These are phyloP conservation scores for Leccinum subfulvum DNA, from an alignment of 1,284 basidiomycete species.

Conservation along the genomic window DNA sequence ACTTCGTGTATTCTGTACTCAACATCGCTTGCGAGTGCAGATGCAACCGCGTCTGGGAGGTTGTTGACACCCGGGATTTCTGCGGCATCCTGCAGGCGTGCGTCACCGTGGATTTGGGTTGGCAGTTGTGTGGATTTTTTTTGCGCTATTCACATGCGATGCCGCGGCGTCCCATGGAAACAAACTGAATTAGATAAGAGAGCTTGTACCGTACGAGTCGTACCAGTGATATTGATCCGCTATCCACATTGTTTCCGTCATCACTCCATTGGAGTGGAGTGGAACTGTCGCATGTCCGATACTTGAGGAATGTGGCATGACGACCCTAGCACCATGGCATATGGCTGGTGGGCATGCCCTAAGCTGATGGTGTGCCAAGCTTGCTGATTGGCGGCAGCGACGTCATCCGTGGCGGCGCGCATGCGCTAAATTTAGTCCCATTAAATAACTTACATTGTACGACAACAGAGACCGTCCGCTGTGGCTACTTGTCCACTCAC, in stretches of 20 bases:
- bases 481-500: too few species aligned
- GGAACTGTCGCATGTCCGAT: conserved; percentile 3
- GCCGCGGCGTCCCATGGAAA: too few species aligned
- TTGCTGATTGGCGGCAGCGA: too few species aligned
- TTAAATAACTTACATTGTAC: too few species aligned
- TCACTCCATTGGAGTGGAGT: conserved; percentile 2
- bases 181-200: background rate
- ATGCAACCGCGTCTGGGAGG: conserved; percentile 79
- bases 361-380: too few species aligned
- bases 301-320: conserved; percentile 3
- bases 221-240: background rate
- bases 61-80: conserved; percentile 82
- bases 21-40: conserved; percentile 92
- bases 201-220: background rate
- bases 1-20: conserved; percentile 96
- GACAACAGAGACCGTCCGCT: too few species aligned
- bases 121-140: background rate
- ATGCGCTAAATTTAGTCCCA: too few species aligned
- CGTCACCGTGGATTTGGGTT: conserved; percentile 39
- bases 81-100: conserved; percentile 79
- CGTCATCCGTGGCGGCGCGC: too few species aligned
- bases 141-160: too few species aligned
- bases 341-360: conserved; percentile 8
- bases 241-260: background rate
- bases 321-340: conserved; percentile 3